Conservation (phyloP, 2,329 filamentous ascomycete genomes). For the Aspergillus latus region DNA sequence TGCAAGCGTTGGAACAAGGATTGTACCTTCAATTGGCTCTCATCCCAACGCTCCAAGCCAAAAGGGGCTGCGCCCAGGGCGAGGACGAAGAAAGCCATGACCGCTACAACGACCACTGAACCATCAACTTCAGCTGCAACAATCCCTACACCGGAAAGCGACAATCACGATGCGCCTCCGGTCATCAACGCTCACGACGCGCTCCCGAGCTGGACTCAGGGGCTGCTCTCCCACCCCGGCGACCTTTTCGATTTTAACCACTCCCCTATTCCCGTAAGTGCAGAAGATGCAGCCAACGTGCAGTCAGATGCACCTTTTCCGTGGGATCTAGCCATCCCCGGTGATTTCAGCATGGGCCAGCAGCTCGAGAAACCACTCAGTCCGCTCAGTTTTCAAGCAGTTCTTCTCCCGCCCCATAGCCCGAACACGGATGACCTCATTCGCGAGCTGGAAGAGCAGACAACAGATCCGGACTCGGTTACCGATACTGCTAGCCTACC, state of each 20-base stretch:
- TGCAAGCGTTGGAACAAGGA: constrained; percentile 10
- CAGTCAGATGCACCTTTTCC: not conserved
- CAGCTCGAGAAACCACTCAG: not conserved
- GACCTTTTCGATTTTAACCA: not conserved
- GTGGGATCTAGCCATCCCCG: not conserved
- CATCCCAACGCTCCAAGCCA: not conserved
- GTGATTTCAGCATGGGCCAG: not conserved
- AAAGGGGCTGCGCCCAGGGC: not conserved
- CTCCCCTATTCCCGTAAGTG: not conserved
- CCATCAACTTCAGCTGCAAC: not conserved
- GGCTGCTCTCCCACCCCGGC: not conserved
- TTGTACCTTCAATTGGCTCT: constrained; percentile 2
- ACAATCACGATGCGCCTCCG: not conserved
- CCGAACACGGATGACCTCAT: not conserved
- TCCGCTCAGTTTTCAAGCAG: not conserved
- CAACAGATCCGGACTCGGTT: not conserved
- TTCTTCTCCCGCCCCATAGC: not conserved
- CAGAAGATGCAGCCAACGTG: not conserved
- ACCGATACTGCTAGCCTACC: not conserved
- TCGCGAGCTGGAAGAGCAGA: not conserved
- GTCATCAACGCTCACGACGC: not conserved
- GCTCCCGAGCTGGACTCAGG: not conserved
- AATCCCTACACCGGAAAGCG: not conserved
- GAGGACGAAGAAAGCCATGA: not conserved
- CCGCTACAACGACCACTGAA: not conserved